These are phyloP conservation scores for Leccinum pseudoinsigne DNA, from an alignment of 1,284 basidiomycete species.

Conservation along the genomic window DNA sequence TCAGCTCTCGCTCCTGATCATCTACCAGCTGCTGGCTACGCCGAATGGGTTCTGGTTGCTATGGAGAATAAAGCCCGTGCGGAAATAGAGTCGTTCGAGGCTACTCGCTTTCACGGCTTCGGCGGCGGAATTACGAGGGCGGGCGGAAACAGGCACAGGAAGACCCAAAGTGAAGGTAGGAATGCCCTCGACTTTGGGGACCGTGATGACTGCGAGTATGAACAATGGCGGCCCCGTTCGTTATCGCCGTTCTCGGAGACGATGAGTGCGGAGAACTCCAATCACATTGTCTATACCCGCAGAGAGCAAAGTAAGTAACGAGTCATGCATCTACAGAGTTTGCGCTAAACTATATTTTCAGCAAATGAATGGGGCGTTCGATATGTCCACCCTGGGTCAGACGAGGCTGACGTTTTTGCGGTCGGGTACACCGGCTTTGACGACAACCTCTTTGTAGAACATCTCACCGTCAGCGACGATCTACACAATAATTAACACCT, in stretches of 20 bases:
- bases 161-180: slow-evolving; percentile 29
- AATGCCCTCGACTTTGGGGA: slow-evolving; percentile 33
- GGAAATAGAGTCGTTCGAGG: slow-evolving; percentile 23
- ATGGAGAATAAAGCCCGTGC: slow-evolving; percentile 18
- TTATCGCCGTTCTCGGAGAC: slow-evolving; percentile 25
- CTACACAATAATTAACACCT: slow-evolving; percentile 31
- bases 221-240: slow-evolving; percentile 18
- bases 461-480: slow-evolving; percentile 20
- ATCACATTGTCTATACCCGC: slow-evolving; percentile 32
- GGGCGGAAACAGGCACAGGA: slow-evolving; percentile 17
- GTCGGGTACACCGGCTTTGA: slow-evolving; percentile 27
- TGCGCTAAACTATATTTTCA: slow-evolving; percentile 16
- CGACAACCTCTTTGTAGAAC: slow-evolving; percentile 28
- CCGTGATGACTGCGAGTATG: slow-evolving; percentile 17
- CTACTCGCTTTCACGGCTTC: slow-evolving; percentile 2
- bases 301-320: slow-evolving; percentile 20
- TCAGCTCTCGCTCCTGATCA: slow-evolving; percentile 41
- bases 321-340: neutral
- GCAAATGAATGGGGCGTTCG: slow-evolving; percentile 35
- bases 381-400: slow-evolving; percentile 2
- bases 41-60: slow-evolving; percentile 27
- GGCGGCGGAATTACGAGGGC: slow-evolving; percentile 2
- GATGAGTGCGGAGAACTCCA: slow-evolving; percentile 20
- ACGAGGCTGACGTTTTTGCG: slow-evolving; percentile 25
- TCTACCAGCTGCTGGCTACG: slow-evolving; percentile 29